Percentiles rank a stretch among this genome's conserved stretches.
These are phyloP conservation scores for Magnolia kwangsiensis DNA, from an alignment of 164 flowering plant genomes.

Conservation along the genomic window DNA sequence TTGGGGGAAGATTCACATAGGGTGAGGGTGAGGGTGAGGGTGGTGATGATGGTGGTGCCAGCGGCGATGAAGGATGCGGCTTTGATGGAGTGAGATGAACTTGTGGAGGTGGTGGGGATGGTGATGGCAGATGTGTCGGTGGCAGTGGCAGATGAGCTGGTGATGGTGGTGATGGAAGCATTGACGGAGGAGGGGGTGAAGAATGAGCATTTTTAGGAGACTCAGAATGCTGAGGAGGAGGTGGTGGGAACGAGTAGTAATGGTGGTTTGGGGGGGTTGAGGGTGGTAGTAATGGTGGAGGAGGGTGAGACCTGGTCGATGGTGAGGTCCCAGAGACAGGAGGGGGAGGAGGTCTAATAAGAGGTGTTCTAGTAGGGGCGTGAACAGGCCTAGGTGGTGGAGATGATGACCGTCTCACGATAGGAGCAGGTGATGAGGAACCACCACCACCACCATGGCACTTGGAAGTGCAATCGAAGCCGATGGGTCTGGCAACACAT, in stretches of 20 bases:
- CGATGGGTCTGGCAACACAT: slow-evolving; percentile 56
- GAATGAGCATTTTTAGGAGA: neutral
- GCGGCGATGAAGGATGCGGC: neutral
- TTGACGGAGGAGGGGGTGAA: slow-evolving; percentile 5
- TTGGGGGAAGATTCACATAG: neutral
- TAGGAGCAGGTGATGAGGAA: neutral
- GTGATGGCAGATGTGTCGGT: neutral
- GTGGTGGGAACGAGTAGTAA: neutral
- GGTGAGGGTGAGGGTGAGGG: neutral
- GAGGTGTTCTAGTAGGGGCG: neutral
- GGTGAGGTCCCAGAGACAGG: slow-evolving; percentile 5
- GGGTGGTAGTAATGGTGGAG: neutral
- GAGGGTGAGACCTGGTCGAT: slow-evolving; percentile 5
- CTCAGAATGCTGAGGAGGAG: slow-evolving; percentile 1
- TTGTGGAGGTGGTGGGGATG: neutral
- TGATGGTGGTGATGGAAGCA: neutral
- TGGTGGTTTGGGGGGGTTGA: neutral
- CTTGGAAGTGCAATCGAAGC: slow-evolving; percentile 16
- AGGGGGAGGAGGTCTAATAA: slow-evolving; percentile 18
- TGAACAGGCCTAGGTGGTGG: neutral
- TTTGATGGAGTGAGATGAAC: neutral
- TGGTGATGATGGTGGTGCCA: neutral
- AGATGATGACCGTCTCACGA: neutral
- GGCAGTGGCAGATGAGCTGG: neutral
- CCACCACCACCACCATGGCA: neutral